Base-by-base conservation (phyloP, 768 basidiomycete genomes). In the Favolaschia claudopus region DNA sequence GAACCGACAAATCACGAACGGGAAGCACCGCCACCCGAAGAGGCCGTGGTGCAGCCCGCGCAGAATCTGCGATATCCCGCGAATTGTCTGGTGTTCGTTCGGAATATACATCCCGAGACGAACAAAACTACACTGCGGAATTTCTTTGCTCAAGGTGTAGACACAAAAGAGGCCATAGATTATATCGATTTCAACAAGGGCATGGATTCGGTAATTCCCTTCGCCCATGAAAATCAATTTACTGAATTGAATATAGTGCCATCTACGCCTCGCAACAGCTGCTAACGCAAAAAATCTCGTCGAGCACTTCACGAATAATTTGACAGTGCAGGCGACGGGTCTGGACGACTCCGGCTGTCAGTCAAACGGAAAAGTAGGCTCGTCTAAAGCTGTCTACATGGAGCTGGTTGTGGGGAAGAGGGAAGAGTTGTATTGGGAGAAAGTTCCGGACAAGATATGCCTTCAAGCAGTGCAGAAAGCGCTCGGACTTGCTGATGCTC, bases 121-220 rank as follows among this genome's bases (percentile, higher is more conserved):
- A 95, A 93, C 70, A 93, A 93, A 71, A 93, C 93, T 0, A 88
- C 89, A 0, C 77, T 95, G 15, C 88, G 85, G 38, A 70, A 76
- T 3, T 69, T 92, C 6, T 87, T 93, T 58, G 66, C 77, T 0
- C 69, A 67, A 7, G 79, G 83, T 2, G 80, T 86, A 7, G 36
- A 60, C 8, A 43, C 31, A 38, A 31, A 58, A 25, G 72, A 74
- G 7, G 83, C 78, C 2, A 70, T 94, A 27, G 89, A 93, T 67
- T 95, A 95, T 53, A 82, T 93, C 17, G 92, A 94, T 72, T 93
- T 85, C 70, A 85, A 70, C 63, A 93, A 92, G 69, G 88, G 89
- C 15, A 86, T 89, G 79, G 86, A 91, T 61, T 80, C 82, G 17
- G 92, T 92, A 65, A 76, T 61, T 45, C 9, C 20, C 45, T 38